Evolutionary conservation across 495 filamentous ascomycete genomes (phyloP).

Genomic region (Clohesyomyces aquaticus): DNA sequence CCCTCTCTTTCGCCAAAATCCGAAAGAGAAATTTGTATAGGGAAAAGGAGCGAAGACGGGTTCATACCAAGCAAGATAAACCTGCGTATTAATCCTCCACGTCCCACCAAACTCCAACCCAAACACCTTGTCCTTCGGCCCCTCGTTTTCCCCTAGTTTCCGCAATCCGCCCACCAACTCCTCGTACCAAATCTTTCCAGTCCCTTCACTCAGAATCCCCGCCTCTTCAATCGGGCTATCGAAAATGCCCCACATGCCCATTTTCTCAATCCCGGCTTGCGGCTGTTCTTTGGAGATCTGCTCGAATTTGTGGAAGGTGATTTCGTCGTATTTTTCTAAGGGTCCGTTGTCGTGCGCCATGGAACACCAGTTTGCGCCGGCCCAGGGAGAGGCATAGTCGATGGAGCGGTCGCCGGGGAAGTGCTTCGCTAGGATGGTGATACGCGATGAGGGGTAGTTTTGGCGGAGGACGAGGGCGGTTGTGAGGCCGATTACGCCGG

Average conservation of each 20-base stretch:
- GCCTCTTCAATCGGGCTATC: slow-evolving; percentile 40
- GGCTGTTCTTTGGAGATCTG: slow-evolving; percentile 19
- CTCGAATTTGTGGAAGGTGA: slow-evolving; percentile 47
- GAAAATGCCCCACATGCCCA: slow-evolving; percentile 40
- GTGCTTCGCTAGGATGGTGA: slow-evolving; percentile 42
- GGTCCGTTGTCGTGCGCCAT: slow-evolving; percentile 43
- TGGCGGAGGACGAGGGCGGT: slow-evolving; percentile 40
- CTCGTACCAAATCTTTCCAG: slow-evolving; percentile 46
- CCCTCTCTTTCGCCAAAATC: too few species aligned
- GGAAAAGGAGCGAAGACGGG: not conserved
- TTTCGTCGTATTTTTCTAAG: slow-evolving; percentile 46
- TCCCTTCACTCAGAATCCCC: slow-evolving; percentile 38
- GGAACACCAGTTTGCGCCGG: slow-evolving; percentile 43
- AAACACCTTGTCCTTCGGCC: slow-evolving; percentile 37
- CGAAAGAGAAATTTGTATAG: not conserved
- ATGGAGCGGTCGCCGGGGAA: slow-evolving; percentile 44
- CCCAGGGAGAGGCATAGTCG: slow-evolving; percentile 44
- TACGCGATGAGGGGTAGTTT: slow-evolving; percentile 29
- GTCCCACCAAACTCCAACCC: slow-evolving; percentile 38
- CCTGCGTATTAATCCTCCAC: slow-evolving; percentile 44
- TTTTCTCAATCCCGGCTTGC: slow-evolving; percentile 28
- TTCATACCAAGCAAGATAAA: slow-evolving; percentile 41
- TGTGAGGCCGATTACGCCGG: slow-evolving; percentile 44
- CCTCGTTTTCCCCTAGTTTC: slow-evolving; percentile 25
- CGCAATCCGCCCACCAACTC: slow-evolving; percentile 38